phyloP scores from a whole-genome alignment of 164 flowering plant species.

The Nymphaea colorata region DNA sequence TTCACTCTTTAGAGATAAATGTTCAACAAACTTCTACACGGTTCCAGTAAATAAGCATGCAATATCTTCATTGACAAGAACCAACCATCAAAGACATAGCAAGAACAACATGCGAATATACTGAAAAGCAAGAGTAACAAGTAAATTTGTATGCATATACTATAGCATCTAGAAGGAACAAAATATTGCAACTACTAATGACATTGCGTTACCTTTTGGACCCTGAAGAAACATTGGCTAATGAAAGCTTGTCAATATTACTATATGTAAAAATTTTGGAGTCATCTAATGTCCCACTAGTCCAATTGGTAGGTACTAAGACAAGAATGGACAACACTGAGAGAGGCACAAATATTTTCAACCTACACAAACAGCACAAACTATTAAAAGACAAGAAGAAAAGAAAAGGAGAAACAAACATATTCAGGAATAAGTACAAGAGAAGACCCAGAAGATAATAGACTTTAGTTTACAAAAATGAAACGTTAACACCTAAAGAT shows the following conservation, averaged over 20 bases:
- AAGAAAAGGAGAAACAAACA: no score
- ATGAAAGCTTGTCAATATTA: constrained; percentile 23
- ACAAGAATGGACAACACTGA: constrained; percentile 15
- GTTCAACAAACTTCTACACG: no score
- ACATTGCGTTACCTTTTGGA: constrained; percentile 16
- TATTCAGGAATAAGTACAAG: no score
- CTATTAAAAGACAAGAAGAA: no score
- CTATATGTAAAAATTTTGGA: constrained; percentile 10
- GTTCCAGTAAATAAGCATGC: no score
- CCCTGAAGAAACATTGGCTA: constrained; percentile 19
- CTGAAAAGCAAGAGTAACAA: background rate
- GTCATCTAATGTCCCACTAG: constrained; percentile 10
- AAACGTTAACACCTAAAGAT: no score
- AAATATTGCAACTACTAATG: background rate
- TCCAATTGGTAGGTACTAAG: constrained; percentile 22
- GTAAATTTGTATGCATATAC: background rate
- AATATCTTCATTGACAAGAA: no score
- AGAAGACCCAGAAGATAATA: no score
- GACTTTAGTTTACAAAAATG: no score
- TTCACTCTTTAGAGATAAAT: no score
- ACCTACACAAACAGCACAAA: constrained; percentile 5
- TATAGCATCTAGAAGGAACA: no score
- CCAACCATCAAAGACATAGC: background rate
- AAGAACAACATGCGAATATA: background rate
- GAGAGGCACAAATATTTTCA: constrained; percentile 23